phyloP scores from a whole-genome alignment of 345 rosid species.

The Kernera saxatilis region DNA sequence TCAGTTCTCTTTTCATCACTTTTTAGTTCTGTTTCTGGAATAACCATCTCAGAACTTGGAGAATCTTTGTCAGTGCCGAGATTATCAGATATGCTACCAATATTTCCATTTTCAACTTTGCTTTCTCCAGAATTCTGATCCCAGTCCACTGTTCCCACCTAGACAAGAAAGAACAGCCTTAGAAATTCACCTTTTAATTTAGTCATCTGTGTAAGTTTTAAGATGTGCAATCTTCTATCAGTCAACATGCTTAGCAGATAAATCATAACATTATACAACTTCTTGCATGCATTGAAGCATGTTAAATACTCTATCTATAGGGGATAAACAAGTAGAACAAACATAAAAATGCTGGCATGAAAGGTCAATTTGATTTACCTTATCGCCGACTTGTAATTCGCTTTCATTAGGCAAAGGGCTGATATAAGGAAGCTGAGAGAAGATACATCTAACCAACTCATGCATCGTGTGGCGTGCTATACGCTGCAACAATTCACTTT shows the following conservation, averaged over 20 bases:
- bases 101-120: constrained; percentile 45
- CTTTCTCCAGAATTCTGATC: constrained; percentile 33
- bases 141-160: constrained; percentile 41
- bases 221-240: neutral
- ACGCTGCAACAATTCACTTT: constrained; percentile 69
- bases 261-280: neutral
- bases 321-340: neutral
- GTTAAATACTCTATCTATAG: constrained; percentile 1
- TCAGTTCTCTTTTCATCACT: constrained; percentile 31
- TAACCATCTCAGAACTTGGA: constrained; percentile 26
- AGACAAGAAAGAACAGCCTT: constrained; percentile 21
- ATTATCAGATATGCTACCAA: constrained; percentile 28
- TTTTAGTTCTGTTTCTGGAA: constrained; percentile 23
- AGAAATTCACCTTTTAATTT: constrained; percentile 9
- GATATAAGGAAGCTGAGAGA: constrained; percentile 54
- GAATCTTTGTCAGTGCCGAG: constrained; percentile 21
- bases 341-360: neutral
- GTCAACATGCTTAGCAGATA: neutral
- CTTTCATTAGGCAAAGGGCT: constrained; percentile 23
- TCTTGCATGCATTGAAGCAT: neutral
- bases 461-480: constrained; percentile 75
- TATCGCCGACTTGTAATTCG: constrained; percentile 17
- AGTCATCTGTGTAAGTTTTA: neutral
- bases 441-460: constrained; percentile 66
- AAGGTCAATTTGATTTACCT: constrained; percentile 30